Conservation (phyloP, 192 early-diverging fungal species). For the Coemansia sp. region DNA sequence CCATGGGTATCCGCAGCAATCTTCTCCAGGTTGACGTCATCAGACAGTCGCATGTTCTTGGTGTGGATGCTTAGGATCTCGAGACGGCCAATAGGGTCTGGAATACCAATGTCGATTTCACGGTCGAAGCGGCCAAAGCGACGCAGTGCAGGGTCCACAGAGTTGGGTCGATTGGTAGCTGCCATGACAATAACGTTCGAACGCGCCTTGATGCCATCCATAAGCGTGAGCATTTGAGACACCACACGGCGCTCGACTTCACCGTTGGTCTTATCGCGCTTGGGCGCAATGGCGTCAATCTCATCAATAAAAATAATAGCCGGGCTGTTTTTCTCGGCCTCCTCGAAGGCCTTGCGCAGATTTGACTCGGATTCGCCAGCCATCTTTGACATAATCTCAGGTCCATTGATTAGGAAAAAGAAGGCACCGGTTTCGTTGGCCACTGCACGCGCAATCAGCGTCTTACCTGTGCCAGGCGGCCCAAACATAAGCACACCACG, state of each 20-base stretch:
- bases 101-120: constrained; percentile 99
- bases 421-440: constrained; percentile 99
- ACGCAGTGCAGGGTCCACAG: constrained; percentile 95
- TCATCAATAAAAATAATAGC: constrained; percentile 99
- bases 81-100: constrained; percentile 96
- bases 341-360: constrained; percentile 97
- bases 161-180: constrained; percentile 98
- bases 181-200: constrained; percentile 99
- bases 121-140: constrained; percentile 99
- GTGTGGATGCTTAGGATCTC: constrained; percentile 99
- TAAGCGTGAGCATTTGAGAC: constrained; percentile 95
- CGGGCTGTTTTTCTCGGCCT: constrained; percentile 96
- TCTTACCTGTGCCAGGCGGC: constrained; percentile 99
- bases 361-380: constrained; percentile 98
- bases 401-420: constrained; percentile 99
- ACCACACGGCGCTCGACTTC: constrained; percentile 99
- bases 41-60: constrained; percentile 98
- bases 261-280: constrained; percentile 98
- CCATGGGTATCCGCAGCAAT: constrained; percentile 98
- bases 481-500: constrained; percentile 97
- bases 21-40: constrained; percentile 96
- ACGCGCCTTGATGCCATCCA: constrained; percentile 97
- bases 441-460: constrained; percentile 96
- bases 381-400: constrained; percentile 99
- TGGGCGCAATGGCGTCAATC: constrained; percentile 98